These are phyloP conservation scores for Rhizopus delemar DNA, from an alignment of 371 early-diverging fungal species.

Conservation along the genomic window DNA sequence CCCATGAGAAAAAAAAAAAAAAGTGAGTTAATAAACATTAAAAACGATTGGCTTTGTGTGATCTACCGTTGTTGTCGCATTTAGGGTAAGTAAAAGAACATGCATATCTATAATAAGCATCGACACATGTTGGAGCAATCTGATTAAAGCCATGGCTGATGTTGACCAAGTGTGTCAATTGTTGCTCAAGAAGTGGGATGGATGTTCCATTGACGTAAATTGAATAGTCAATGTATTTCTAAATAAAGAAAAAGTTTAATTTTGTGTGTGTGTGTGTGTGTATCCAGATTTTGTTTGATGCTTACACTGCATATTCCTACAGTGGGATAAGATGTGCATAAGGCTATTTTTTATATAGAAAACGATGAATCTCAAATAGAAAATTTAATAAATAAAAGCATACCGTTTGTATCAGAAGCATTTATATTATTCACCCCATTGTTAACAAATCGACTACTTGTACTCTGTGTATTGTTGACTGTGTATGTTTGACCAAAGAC, in stretches of 20 bases:
- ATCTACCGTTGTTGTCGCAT: conserved; percentile 24
- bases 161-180: conserved; percentile 16
- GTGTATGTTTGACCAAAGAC: background rate
- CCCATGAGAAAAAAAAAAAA: background rate
- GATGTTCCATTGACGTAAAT: conserved; percentile 28
- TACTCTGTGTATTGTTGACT: too few species aligned
- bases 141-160: conserved; percentile 6
- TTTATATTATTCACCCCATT: too few species aligned
- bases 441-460: too few species aligned
- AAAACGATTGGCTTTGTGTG: conserved; percentile 9
- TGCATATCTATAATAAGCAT: conserved; percentile 41
- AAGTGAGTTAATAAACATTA: background rate
- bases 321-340: conserved; percentile 19
- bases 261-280: conserved; percentile 8
- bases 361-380: too few species aligned
- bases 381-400: too few species aligned
- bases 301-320: conserved; percentile 25
- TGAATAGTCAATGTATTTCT: conserved; percentile 41
- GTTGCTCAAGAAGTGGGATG: conserved; percentile 28
- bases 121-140: conserved; percentile 40
- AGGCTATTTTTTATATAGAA: background rate
- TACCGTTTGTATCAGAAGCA: too few species aligned
- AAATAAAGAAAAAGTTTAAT: conserved; percentile 2
- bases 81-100: conserved; percentile 43
- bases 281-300: background rate